Base-by-base conservation (phyloP, 1,139 yeast genomes). In the Geotrichum klebahnii region DNA sequence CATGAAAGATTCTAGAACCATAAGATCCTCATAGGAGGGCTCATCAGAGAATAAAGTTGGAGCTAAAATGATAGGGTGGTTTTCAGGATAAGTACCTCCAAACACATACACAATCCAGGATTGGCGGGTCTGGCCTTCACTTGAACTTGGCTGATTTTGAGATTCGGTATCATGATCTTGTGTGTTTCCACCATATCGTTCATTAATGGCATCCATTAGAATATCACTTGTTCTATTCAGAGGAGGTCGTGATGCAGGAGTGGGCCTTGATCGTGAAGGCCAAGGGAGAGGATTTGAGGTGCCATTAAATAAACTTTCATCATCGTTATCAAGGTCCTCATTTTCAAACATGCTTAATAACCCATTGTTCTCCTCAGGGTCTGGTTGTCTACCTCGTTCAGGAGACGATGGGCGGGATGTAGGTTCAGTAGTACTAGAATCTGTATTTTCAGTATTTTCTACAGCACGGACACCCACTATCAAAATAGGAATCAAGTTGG, bases 381-480 rank as follows among this genome's bases (percentile, higher is more conserved):
- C 20, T 16, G 6, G 34, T 14, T 19, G 14, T 20, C 41, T 19
- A n/a, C 16, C 20, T 16, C 14, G 33, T 8, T 26, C 33, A 9
- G 32, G 33, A 6, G 37, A 24, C n/a, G 34, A 37, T 9, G 26
- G 14, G 6, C 24, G 10, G n/a, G 32, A 20, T 17, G 31, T 36
- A 16, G 22, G 5, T 17, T 23, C 16, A 32, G 37, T 22, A 2
- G 19, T 32, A 23, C 19, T 29, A 22, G 44, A 20, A 14, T 32
- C 32, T 2, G 33, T 31, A 16, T 9, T n/a, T 14, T 41, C 47
- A 24, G 19, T 35, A 22, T 39, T 45, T 29, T 60, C 62, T 5
- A 72, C 72, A 0, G 79, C 73, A 19, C 80, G 64, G n/a, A 79
- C 75, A 3, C 83, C 82, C n/a, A 79, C 75, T 32, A 79, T 74